Percentiles rank a stretch among this genome's conserved stretches.
These are phyloP conservation scores for Boletus edulis DNA, from an alignment of 768 basidiomycete species.

Conservation along the genomic window DNA sequence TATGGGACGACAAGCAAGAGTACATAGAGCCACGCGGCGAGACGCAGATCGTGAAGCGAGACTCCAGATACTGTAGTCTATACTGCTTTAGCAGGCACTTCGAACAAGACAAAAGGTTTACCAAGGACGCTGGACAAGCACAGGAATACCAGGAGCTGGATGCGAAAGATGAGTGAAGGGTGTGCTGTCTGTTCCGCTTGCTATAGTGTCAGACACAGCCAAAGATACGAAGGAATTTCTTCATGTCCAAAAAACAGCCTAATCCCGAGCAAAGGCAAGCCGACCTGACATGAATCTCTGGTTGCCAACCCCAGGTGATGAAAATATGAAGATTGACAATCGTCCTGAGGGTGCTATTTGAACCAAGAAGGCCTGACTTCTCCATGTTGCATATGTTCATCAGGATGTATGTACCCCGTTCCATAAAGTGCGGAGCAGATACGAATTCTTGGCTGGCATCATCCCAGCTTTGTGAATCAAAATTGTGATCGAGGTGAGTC, in stretches of 20 bases:
- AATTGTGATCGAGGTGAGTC: too few relatives aligned
- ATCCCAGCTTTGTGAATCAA: too few relatives aligned
- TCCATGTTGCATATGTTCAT: too few relatives aligned
- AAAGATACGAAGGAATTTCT: conserved; percentile 1
- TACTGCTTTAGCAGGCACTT: background rate
- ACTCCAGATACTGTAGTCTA: conserved; percentile 25
- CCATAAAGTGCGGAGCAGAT: too few relatives aligned
- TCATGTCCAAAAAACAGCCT: conserved; percentile 22
- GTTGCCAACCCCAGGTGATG: too few relatives aligned
- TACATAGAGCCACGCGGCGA: conserved; percentile 16
- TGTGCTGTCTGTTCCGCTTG: conserved; percentile 12
- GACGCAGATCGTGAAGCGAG: conserved; percentile 19
- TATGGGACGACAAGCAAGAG: conserved; percentile 37
- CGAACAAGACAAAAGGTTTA: conserved; percentile 10
- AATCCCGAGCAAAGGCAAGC: conserved; percentile 27
- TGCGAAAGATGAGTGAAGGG: conserved; percentile 24
- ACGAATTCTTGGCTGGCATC: too few relatives aligned
- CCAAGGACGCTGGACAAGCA: conserved; percentile 33
- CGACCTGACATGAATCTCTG: too few relatives aligned
- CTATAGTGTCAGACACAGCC: conserved; percentile 2
- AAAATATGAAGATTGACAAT: too few relatives aligned
- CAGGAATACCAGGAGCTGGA: conserved; percentile 32
- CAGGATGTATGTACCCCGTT: too few relatives aligned
- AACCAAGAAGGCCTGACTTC: too few relatives aligned
- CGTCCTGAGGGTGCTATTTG: too few relatives aligned